These are phyloP conservation scores for Penicillium vulpinum DNA, from an alignment of 2,329 filamentous ascomycete genomes.

Conservation along the genomic window DNA sequence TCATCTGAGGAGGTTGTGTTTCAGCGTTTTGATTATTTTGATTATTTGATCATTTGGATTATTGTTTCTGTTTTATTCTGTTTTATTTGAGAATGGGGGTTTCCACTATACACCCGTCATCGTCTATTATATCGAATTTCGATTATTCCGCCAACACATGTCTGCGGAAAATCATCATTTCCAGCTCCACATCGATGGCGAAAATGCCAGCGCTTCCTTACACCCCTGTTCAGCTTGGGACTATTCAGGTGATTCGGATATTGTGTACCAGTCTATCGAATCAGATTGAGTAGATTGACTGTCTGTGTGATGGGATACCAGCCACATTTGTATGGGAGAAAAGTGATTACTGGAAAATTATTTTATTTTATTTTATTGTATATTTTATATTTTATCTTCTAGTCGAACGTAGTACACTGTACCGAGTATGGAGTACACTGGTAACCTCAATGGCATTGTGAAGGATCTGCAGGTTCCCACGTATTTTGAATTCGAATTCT, in stretches of 20 bases:
- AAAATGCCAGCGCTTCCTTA: background rate
- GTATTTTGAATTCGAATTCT: conserved; percentile 1
- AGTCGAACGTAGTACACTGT: too few species aligned
- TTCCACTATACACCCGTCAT: background rate
- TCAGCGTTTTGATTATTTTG: background rate
- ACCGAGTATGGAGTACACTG: too few species aligned
- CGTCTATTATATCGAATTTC: background rate
- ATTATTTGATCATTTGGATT: background rate
- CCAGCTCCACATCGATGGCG: background rate
- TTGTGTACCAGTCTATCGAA: conserved; percentile 1
- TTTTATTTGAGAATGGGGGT: too few species aligned
- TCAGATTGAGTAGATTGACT: background rate
- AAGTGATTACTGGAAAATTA: too few species aligned
- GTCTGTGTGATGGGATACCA: background rate
- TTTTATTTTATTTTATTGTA: background rate
- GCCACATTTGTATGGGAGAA: too few species aligned
- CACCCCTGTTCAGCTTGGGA: background rate
- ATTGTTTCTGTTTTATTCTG: background rate
- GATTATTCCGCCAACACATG: too few species aligned
- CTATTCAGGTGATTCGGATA: background rate
- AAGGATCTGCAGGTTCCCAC: background rate
- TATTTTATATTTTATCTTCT: too few species aligned
- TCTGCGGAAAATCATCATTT: too few species aligned
- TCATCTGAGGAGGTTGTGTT: background rate
- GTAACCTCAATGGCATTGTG: conserved; percentile 3